phyloP scores from a whole-genome alignment of 129 eudicot species.

The Flaveria bidentis region DNA sequence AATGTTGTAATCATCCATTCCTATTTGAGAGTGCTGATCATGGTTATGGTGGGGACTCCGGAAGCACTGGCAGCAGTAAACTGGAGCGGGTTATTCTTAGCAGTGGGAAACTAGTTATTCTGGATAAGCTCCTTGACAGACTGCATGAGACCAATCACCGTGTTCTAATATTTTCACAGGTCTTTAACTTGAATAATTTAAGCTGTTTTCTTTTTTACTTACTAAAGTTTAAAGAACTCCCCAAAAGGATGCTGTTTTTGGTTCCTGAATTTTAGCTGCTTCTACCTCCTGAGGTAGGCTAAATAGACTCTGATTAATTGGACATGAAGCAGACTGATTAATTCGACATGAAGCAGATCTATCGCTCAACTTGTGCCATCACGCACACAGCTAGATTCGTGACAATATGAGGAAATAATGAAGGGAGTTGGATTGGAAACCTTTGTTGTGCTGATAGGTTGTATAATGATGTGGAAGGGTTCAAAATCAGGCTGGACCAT shows the following conservation, averaged over 20 bases:
- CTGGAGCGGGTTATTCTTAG: constrained; percentile 83
- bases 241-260: background rate
- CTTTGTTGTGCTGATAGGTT: background rate
- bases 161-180: constrained; percentile 97
- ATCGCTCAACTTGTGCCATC: constrained; percentile 18
- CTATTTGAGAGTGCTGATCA: constrained; percentile 99
- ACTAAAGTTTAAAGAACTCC: background rate
- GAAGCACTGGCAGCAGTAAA: constrained; percentile 76
- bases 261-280: constrained; percentile 2
- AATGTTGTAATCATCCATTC: constrained; percentile 99
- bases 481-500: background rate
- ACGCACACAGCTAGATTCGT: constrained; percentile 10
- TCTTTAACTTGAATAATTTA: constrained; percentile 15
- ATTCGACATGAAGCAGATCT: background rate
- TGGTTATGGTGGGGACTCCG: constrained; percentile 97
- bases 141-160: constrained; percentile 95
- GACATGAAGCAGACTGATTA: background rate
- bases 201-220: background rate
- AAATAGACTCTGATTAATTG: constrained; percentile 7
- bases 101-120: constrained; percentile 94
- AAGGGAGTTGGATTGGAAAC: background rate
- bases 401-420: background rate
- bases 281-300: background rate
- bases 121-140: constrained; percentile 89
- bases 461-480: background rate